Evolutionary conservation across 257 asterid genomes (phyloP), one percentile per base, ranked within the genome.

Genomic region (Cinchona pubescens): DNA sequence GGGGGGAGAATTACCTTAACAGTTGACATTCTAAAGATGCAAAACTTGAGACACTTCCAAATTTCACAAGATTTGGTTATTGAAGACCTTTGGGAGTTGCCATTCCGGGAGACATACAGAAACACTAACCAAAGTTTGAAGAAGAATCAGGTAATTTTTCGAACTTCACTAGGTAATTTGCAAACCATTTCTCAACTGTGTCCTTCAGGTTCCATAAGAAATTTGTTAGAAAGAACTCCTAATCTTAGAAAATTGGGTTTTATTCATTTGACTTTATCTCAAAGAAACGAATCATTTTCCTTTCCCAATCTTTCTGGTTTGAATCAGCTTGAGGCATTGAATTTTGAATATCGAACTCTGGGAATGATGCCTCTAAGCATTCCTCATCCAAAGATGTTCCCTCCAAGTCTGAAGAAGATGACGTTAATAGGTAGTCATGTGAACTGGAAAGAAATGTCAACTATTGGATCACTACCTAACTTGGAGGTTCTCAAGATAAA

Each of bases 401-500:
- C 59, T 7, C 13, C 37, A 58, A 38, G 51, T 19, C 23, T 27
- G 34, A 59, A 59, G 16, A 72, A 43, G 69, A 21, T 72, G 48
- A 73, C 70, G 23, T 42, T 73, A 73, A 13, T 40, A 0, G 61
- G 61, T 15, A 45, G 61, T n/a, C 69, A 67, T n/a, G 29, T 73
- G 27, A 4, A 48, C 2, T 45, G 77, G 59, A 35, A 30, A 61
- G 46, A 61, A 34, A 74, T 74, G 46, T 23, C 70, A 29, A 46
- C 30, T 43, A 35, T 74, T 60, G 27, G 46, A 0, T 23, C 15
- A 58, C 42, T 74, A 25, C 71, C 71, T 11, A 61, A 30, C 38
- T 58, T 74, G 19, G 48, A 74, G 42, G 53, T 61, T 49, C 61
- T 74, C 27, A 74, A 74, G 68, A 49, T 74, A 25, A 62, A 66